Base-by-base conservation (phyloP, 768 basidiomycete species). In the Suillus ampliporus region DNA sequence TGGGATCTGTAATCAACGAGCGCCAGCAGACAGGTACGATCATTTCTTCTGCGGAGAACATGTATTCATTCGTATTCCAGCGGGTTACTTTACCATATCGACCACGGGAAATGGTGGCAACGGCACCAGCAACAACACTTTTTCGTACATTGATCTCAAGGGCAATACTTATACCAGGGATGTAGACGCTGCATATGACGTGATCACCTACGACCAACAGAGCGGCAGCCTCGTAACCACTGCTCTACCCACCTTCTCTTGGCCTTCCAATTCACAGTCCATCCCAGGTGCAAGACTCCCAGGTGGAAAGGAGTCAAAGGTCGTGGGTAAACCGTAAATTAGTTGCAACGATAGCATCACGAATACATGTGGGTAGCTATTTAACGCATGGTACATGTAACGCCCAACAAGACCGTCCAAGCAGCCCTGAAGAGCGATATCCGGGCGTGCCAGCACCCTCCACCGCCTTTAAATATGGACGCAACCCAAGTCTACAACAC, bases 111-210 rank as follows among this genome's bases (percentile, higher is more conserved):
- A 86, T 69, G 73, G 74, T 8, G 90, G 87, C 1, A 90, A 90
- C 60, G 90, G 90, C 34, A 89, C 88, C 7, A 90, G 79, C 74
- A 84, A 83, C 74, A 92, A 92, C 71, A 82, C 81, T 1, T 87
- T 92, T 74, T 74, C 71, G 38, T 94, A 91, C 69, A 65, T 72
- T 13, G 89, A 92, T 70, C 66, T 68, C 50, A 73, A 75, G 7
- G 87, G 86, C 56, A 88, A 92, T 73, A 89, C 89, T 0, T 93
- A 82, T 72, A 72, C 74, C 60, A 79, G 90, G 60, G 68, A 77
- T 26, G 90, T 93, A 59, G 79, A 85, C 63, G 87, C 89, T 4
- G 83, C 83, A 3, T 77, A 84, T 65, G 83, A 88, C 69, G 80
- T 79, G 68, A 89, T 93, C 68, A 84, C 85, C 5, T 77, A 83